Base-by-base conservation (phyloP, 495 filamentous ascomycete species). In the Daldinia bambusicola region DNA sequence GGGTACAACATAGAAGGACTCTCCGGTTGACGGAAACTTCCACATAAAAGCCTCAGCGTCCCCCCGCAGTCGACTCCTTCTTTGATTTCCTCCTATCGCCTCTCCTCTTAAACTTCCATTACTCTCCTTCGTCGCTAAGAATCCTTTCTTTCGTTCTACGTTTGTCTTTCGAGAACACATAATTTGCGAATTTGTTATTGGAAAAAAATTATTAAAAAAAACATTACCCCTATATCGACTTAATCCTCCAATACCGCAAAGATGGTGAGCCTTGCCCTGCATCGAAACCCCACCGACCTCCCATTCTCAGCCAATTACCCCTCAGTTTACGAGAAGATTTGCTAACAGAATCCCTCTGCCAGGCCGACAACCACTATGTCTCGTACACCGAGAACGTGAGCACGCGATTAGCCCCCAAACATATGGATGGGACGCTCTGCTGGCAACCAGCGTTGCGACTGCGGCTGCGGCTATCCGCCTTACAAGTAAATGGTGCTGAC, bases 331-430 rank as follows among this genome's bases (percentile, higher is more conserved):
- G 75, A 57, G 74, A 77, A 72, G 61, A 70, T 74, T 76, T 79
- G 75, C 79, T 77, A 79, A 82, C 74, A 82, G 74, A 77, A 77
- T 78, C 73, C 85, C 86, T 82, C 83, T 80, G 80, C 77, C 80
- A 87, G 80, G 87, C 87, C 68, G 83, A 77, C 14, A 72, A 43
- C 45, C 34, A 68, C 13, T 72, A 79, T 80, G 77, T 90, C 82
- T 91, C 89, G 81, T 89, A 91, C 79, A 88, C 88, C 80, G 88
- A 86, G 83, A 91, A 90, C 83, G 75, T 77, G 63, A 77, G 75
- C 68, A 66, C 66, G 60, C 74, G 59, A 70, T 51, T 58, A 45
- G 43, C 30, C 53, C 32, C 50, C 9, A 38, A 55, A 53, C 55
- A 86, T 88, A 79, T 85, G 86, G 87, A 79, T 74, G 50, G 5